Conservation (phyloP, 2,329 filamentous ascomycete genomes). For the Phyllosticta capitalensis region DNA sequence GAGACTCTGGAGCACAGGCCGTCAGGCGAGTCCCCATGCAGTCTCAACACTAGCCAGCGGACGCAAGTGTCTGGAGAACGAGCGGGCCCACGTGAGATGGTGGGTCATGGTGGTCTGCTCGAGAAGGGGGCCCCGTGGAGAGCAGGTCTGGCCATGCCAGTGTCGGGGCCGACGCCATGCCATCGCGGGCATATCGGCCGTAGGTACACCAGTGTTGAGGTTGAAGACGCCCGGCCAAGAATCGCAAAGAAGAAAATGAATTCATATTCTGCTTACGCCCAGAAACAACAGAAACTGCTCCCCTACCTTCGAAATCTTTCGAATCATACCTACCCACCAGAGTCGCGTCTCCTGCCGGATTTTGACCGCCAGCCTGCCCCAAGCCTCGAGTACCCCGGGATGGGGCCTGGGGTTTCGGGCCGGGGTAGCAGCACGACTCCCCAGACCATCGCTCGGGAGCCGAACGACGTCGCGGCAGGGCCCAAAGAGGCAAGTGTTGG, state of each 20-base stretch:
- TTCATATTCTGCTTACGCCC: not conserved
- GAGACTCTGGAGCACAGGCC: not conserved
- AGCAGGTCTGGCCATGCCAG: not conserved
- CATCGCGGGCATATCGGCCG: not conserved
- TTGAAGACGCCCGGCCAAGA: not conserved
- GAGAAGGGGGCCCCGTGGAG: not conserved
- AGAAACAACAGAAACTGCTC: not conserved
- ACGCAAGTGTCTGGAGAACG: not conserved
- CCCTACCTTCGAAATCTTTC: not conserved
- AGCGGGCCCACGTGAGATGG: not conserved
- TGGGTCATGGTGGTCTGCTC: not conserved
- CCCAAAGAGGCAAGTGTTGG: not conserved
- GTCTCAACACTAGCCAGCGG: not conserved
- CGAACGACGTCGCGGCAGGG: not conserved
- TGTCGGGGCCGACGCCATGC: not conserved
- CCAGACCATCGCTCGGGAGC: not conserved
- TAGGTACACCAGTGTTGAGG: not conserved
- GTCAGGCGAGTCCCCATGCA: not conserved
- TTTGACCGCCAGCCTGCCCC: not conserved
- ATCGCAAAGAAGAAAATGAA: not conserved
- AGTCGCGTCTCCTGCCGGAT: not conserved
- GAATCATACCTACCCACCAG: not conserved
- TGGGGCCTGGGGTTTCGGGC: not conserved
- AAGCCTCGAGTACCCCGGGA: not conserved
- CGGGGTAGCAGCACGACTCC: not conserved